phyloP scores from a whole-genome alignment of 2,329 filamentous ascomycete genomes.

The Pseudogymnoascus sp. region DNA sequence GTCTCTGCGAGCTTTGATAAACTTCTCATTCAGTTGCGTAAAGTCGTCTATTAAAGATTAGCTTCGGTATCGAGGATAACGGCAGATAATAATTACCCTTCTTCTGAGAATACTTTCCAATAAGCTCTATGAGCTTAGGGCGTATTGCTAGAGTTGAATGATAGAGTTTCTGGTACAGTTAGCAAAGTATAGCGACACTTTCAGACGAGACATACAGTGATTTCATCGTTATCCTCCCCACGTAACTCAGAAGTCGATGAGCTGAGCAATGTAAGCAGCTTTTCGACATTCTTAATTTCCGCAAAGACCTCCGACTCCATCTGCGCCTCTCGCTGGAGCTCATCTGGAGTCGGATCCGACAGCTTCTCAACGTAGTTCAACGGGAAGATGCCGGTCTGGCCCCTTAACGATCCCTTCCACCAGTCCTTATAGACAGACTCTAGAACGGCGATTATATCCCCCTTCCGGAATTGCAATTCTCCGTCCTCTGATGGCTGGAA shows the following conservation, averaged over 20 bases:
- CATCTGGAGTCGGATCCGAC: slow-evolving; percentile 85
- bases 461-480: slow-evolving; percentile 92
- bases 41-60: slow-evolving; percentile 68
- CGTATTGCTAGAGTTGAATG: slow-evolving; percentile 90
- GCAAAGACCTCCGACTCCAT: slow-evolving; percentile 81
- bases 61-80: slow-evolving; percentile 10
- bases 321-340: slow-evolving; percentile 88
- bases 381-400: slow-evolving; percentile 95
- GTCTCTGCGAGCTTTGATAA: slow-evolving; percentile 95
- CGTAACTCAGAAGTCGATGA: slow-evolving; percentile 71
- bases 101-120: slow-evolving; percentile 98
- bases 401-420: slow-evolving; percentile 94
- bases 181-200: slow-evolving; percentile 21
- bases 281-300: slow-evolving; percentile 70
- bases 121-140: slow-evolving; percentile 93
- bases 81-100: slow-evolving; percentile 54
- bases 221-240: slow-evolving; percentile 93
- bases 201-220: slow-evolving; percentile 51
- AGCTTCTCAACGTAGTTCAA: slow-evolving; percentile 98
- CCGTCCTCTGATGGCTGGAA: slow-evolving; percentile 90
- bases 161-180: slow-evolving; percentile 56
- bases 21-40: slow-evolving; percentile 96
- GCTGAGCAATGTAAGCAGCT: slow-evolving; percentile 80
- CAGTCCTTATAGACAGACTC: slow-evolving; percentile 99
- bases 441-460: slow-evolving; percentile 92